phyloP scores from a whole-genome alignment of 257 asterid species.

The Linderniella brevidens region DNA sequence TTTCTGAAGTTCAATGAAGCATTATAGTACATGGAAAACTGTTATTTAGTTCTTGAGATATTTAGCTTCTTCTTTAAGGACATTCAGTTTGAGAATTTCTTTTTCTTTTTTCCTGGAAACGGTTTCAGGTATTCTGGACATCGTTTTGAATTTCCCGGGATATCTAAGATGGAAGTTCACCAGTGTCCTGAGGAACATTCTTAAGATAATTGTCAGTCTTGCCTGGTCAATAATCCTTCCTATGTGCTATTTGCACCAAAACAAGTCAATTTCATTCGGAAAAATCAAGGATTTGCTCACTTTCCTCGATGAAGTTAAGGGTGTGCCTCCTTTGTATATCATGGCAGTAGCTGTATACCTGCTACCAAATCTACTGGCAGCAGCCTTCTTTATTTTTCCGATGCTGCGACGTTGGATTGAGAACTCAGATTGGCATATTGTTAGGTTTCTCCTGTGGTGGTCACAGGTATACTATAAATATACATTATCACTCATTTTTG shows the following conservation, averaged over 20 bases:
- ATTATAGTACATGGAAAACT: no score
- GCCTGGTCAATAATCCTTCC: slow-evolving; percentile 84
- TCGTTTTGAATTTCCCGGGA: slow-evolving; percentile 77
- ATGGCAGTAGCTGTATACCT: slow-evolving; percentile 64
- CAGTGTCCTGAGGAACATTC: slow-evolving; percentile 49
- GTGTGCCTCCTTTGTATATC: slow-evolving; percentile 76
- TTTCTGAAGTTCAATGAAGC: slow-evolving; percentile 1
- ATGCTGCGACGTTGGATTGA: slow-evolving; percentile 94
- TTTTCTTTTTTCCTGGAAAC: slow-evolving; percentile 4
- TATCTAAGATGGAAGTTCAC: slow-evolving; percentile 80
- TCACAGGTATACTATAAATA: slow-evolving; percentile 47
- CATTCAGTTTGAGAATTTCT: not conserved
- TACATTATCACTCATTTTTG: not conserved
- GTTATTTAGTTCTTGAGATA: not conserved
- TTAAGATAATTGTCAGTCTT: slow-evolving; percentile 67
- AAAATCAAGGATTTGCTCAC: slow-evolving; percentile 26
- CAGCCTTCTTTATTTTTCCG: slow-evolving; percentile 64
- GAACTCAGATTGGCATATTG: slow-evolving; percentile 82
- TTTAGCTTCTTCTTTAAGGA: not conserved
- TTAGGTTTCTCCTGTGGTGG: slow-evolving; percentile 95
- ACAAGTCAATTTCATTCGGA: slow-evolving; percentile 24
- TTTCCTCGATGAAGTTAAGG: slow-evolving; percentile 57
- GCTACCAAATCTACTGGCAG: slow-evolving; percentile 67
- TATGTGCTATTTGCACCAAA: slow-evolving; percentile 42
- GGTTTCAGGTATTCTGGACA: slow-evolving; percentile 64